Conservation (phyloP, 352 stramenopile genomes). For the Phytophthora pinifolia region DNA sequence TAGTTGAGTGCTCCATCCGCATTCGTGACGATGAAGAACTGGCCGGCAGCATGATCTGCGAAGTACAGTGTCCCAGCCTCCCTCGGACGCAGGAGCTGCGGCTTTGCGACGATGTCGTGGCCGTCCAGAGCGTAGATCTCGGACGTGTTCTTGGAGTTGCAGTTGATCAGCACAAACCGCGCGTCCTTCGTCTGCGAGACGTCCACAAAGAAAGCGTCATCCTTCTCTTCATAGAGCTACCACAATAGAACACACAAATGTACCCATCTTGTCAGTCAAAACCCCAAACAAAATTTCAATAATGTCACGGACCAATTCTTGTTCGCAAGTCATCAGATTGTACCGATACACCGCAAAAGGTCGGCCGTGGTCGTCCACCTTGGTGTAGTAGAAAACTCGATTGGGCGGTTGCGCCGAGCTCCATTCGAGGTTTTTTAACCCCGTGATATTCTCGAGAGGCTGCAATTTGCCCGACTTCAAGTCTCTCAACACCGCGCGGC, state of each 20-base stretch:
- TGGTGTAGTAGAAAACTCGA: conserved; percentile 71
- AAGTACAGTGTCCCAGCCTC: conserved; percentile 81
- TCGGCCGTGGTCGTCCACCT: conserved; percentile 61
- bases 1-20: conserved; percentile 71
- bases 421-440: conserved; percentile 82
- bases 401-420: conserved; percentile 14
- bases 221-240: conserved; percentile 75
- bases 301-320: conserved; percentile 52
- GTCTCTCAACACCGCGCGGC: conserved; percentile 46
- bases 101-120: conserved; percentile 22
- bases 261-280: conserved; percentile 8
- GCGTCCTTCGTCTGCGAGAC: conserved; percentile 84
- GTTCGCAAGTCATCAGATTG: conserved; percentile 39
- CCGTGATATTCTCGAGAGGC: conserved; percentile 32
- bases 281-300: conserved; percentile 18
- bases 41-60: conserved; percentile 66
- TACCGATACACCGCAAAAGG: conserved; percentile 69
- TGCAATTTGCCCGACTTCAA: conserved; percentile 33
- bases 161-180: conserved; percentile 82
- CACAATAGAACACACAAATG: conserved; percentile 3
- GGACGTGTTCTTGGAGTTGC: conserved; percentile 87
- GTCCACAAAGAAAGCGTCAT: conserved; percentile 84
- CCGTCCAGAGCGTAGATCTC: conserved; percentile 69
- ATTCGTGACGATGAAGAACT: conserved; percentile 87
- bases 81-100: conserved; percentile 49